Conservation (phyloP, 2,329 filamentous ascomycete species). For the Epichloe amarillans region DNA sequence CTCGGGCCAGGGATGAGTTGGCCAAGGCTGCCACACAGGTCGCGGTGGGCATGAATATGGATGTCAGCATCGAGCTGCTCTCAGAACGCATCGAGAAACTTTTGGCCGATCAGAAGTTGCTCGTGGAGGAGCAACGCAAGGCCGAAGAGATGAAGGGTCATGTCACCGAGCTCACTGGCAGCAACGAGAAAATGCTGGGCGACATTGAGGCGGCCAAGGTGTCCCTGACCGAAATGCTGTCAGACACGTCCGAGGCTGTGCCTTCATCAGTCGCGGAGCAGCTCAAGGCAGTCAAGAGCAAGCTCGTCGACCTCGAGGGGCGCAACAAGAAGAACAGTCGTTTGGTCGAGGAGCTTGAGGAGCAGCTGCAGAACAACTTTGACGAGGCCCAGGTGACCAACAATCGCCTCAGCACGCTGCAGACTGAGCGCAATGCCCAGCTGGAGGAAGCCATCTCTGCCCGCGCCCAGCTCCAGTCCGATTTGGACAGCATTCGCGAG, state of each 20-base stretch:
- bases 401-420: conserved; percentile 74
- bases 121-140: conserved; percentile 45
- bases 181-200: conserved; percentile 44
- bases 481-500: conserved; percentile 53
- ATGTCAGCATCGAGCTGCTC: conserved; percentile 56
- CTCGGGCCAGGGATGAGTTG: conserved; percentile 52
- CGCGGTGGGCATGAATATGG: conserved; percentile 43
- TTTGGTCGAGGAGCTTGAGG: conserved; percentile 89
- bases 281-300: conserved; percentile 49
- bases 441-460: conserved; percentile 65
- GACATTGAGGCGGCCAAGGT: conserved; percentile 49
- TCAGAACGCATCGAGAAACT: conserved; percentile 47
- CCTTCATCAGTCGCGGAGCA: conserved; percentile 40
- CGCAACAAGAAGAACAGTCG: conserved; percentile 83
- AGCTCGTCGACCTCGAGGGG: conserved; percentile 46
- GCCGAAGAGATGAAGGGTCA: conserved; percentile 41
- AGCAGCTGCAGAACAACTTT: conserved; percentile 89
- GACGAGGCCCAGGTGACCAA: conserved; percentile 78
- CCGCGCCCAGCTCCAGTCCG: conserved; percentile 48
- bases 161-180: conserved; percentile 41
- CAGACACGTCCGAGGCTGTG: conserved; percentile 30
- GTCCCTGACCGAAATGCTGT: conserved; percentile 38
- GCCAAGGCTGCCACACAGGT: conserved; percentile 52
- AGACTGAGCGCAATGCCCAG: conserved; percentile 59
- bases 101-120: conserved; percentile 43